phyloP scores from a whole-genome alignment of 306 rosid genomes.

The Vigna mungo region DNA sequence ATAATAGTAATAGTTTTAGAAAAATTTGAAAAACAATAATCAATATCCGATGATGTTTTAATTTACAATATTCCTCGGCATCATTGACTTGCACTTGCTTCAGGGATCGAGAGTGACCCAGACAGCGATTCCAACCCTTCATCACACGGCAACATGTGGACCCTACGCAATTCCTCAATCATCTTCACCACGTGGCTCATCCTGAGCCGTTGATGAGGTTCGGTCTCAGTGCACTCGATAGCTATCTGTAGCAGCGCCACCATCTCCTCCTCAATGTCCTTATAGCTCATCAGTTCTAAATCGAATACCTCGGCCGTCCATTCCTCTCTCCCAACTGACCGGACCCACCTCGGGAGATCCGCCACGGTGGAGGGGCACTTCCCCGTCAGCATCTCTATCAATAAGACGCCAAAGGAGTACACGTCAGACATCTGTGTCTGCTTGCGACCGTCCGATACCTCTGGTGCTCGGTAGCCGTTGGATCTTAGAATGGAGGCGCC shows the following conservation, averaged over 20 bases:
- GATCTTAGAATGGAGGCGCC: constrained; percentile 48
- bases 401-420: constrained; percentile 77
- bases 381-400: constrained; percentile 84
- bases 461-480: constrained; percentile 86
- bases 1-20: too few species aligned
- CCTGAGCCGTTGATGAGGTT: constrained; percentile 79
- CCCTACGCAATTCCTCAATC: constrained; percentile 81
- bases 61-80: constrained; percentile 32
- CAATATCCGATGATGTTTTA: neutral
- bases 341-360: constrained; percentile 86
- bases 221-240: constrained; percentile 55
- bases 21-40: too few species aligned
- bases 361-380: constrained; percentile 72
- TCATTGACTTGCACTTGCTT: constrained; percentile 43
- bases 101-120: constrained; percentile 66
- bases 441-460: constrained; percentile 65
- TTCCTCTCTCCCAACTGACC: constrained; percentile 89
- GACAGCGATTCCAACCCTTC: constrained; percentile 64
- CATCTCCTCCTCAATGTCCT: constrained; percentile 94
- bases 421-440: constrained; percentile 74
- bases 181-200: constrained; percentile 84
- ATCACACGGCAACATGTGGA: constrained; percentile 57
- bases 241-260: constrained; percentile 82
- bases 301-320: constrained; percentile 99
- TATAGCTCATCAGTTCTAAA: constrained; percentile 88